These are phyloP conservation scores for Sordariomycetes sp. DNA, from an alignment of 2,329 filamentous ascomycete genomes.

Conservation along the genomic window DNA sequence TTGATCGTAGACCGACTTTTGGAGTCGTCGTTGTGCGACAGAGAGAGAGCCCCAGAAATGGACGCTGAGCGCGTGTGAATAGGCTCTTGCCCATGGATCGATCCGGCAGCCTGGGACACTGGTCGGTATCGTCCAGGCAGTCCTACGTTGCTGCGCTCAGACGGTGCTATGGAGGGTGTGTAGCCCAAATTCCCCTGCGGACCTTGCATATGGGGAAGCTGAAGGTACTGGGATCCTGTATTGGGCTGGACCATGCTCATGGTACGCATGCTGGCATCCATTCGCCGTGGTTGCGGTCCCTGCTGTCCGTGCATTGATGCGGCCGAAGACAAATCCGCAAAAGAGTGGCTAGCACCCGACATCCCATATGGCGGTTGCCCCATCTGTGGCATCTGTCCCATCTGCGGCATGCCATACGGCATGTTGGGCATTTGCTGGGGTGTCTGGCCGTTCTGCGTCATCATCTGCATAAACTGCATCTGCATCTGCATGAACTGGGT, in stretches of 20 bases:
- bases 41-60: constrained; percentile 21
- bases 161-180: constrained; percentile 85
- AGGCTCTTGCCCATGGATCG: constrained; percentile 14
- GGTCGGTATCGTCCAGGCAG: constrained; percentile 85
- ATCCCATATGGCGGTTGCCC: constrained; percentile 14
- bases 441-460: constrained; percentile 33
- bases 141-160: constrained; percentile 89
- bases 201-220: too few species aligned
- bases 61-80: constrained; percentile 21
- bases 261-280: constrained; percentile 48
- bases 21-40: constrained; percentile 15
- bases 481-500: constrained; percentile 87
- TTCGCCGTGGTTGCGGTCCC: constrained; percentile 31
- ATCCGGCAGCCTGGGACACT: constrained; percentile 55
- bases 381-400: constrained; percentile 9
- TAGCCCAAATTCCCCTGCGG: constrained; percentile 47
- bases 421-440: constrained; percentile 12
- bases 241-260: constrained; percentile 79
- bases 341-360: constrained; percentile 25
- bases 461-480: constrained; percentile 90
- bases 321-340: constrained; percentile 32
- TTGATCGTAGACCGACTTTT: constrained; percentile 26
- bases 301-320: constrained; percentile 39
- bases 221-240: constrained; percentile 48
- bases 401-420: constrained; percentile 9